phyloP scores from a whole-genome alignment of 257 asterid species.

The Rehmannia glutinosa region DNA sequence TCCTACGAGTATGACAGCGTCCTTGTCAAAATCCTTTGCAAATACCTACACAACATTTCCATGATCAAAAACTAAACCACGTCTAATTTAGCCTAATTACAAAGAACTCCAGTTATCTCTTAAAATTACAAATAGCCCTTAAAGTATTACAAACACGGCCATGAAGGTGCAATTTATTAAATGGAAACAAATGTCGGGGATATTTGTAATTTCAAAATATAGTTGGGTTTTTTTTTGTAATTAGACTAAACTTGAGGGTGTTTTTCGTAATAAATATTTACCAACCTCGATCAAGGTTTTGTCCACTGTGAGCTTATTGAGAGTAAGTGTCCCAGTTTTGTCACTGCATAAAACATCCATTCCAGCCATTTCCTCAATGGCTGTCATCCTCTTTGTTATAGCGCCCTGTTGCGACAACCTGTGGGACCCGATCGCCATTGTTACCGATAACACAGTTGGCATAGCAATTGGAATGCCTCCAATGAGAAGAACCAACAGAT shows the following conservation, averaged over 20 bases:
- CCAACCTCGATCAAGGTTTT: conserved; percentile 54
- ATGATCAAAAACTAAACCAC: no score
- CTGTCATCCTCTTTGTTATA: conserved; percentile 90
- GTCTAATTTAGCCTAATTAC: no score
- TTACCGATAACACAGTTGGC: conserved; percentile 86
- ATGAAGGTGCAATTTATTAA: no score
- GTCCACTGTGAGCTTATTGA: conserved; percentile 78
- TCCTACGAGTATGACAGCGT: conserved; percentile 36
- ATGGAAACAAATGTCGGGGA: no score
- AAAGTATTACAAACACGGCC: no score
- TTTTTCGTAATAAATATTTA: no score
- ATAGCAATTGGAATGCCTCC: conserved; percentile 94
- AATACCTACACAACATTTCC: no score
- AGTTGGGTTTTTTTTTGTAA: no score
- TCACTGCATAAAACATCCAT: conserved; percentile 95
- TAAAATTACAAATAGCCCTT: not conserved
- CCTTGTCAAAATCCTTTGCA: conserved; percentile 39
- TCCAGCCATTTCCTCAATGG: conserved; percentile 91
- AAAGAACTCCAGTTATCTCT: no score
- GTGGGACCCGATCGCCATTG: conserved; percentile 94
- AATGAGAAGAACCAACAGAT: conserved; percentile 65
- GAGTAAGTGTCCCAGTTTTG: conserved; percentile 82
- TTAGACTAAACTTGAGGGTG: no score
- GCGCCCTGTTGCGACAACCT: conserved; percentile 81
- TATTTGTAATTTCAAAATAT: no score